phyloP scores from a whole-genome alignment of 2,329 filamentous ascomycete species.

The Clonostachys chloroleuca region DNA sequence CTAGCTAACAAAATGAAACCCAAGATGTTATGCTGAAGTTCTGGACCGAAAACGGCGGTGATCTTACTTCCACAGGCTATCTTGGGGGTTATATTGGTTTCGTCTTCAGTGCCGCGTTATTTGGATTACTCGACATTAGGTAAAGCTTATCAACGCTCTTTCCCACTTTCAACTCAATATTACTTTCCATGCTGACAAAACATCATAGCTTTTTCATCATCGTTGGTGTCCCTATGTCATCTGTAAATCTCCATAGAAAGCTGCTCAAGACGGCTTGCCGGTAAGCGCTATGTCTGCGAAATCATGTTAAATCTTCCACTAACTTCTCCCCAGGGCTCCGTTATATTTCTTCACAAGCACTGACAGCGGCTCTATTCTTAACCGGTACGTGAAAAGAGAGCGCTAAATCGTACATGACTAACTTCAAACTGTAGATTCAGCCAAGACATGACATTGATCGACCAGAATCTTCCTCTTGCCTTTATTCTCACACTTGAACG shows the following conservation, averaged over 20 bases:
- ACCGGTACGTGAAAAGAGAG: constrained; percentile 15
- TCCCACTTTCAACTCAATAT: too few relatives aligned
- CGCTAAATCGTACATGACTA: not conserved
- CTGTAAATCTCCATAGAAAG: constrained; percentile 11
- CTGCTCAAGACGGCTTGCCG: constrained; percentile 12
- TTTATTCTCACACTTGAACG: constrained; percentile 11
- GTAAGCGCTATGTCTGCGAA: constrained; percentile 10
- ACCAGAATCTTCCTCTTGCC: constrained; percentile 27
- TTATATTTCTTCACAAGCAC: constrained; percentile 24
- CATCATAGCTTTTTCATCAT: constrained; percentile 12
- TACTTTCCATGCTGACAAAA: too few relatives aligned
- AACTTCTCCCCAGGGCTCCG: constrained; percentile 20
- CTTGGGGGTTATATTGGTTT: not conserved
- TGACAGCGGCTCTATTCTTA: constrained; percentile 25
- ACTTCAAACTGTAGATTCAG: constrained; percentile 28
- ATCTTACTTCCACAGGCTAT: not conserved
- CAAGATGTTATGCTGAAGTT: constrained; percentile 6
- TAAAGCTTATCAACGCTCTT: not conserved
- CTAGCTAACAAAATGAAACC: not conserved
- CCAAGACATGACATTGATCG: constrained; percentile 35
- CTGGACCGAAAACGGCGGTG: constrained; percentile 7
- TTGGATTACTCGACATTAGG: constrained; percentile 9
- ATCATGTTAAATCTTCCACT: constrained; percentile 21
- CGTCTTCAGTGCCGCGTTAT: not conserved
- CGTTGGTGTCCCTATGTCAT: constrained; percentile 3